A percentile compares a stretch with the other conserved stretches of the same genome.
Conservation (phyloP, 768 basidiomycete genomes). For the Tulasnella sp. region DNA sequence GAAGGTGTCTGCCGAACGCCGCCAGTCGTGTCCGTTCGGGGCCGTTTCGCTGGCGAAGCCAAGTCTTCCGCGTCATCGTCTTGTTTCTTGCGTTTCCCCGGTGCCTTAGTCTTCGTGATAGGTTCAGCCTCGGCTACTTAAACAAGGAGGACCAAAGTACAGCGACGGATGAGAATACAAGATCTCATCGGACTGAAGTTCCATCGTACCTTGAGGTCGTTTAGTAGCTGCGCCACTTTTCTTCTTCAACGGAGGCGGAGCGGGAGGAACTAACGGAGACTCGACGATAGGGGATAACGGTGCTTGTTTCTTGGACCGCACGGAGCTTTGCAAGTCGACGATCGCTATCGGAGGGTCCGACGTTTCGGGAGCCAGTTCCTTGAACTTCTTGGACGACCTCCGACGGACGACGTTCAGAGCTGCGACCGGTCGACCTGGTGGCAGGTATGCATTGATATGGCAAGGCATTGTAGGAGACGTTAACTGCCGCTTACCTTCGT, state of each 20-base stretch:
- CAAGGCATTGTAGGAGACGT: not conserved
- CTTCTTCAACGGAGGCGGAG: not conserved
- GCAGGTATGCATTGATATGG: not conserved
- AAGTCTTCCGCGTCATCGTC: not conserved
- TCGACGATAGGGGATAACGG: not conserved
- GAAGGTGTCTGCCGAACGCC: not conserved
- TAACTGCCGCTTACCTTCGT: not conserved
- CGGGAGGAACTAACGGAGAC: not conserved
- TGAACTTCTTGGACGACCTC: not conserved
- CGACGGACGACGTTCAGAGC: not conserved
- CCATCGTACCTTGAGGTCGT: not conserved
- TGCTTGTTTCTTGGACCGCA: not conserved
- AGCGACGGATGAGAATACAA: not conserved
- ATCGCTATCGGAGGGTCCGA: not conserved
- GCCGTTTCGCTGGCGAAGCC: not conserved
- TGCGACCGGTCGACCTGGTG: not conserved
- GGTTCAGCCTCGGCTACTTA: not conserved
- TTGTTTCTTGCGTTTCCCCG: not conserved
- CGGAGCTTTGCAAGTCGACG: not conserved
- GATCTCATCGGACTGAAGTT: not conserved
- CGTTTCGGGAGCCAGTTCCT: not conserved
- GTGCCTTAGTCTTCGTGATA: not conserved
- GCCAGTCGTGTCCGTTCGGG: not conserved
- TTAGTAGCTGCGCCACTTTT: not conserved
- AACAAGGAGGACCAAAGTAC: not conserved